These are phyloP conservation scores for Fusarium tanahbumbuense DNA, from an alignment of 2,329 filamentous ascomycete genomes.

Conservation along the genomic window DNA sequence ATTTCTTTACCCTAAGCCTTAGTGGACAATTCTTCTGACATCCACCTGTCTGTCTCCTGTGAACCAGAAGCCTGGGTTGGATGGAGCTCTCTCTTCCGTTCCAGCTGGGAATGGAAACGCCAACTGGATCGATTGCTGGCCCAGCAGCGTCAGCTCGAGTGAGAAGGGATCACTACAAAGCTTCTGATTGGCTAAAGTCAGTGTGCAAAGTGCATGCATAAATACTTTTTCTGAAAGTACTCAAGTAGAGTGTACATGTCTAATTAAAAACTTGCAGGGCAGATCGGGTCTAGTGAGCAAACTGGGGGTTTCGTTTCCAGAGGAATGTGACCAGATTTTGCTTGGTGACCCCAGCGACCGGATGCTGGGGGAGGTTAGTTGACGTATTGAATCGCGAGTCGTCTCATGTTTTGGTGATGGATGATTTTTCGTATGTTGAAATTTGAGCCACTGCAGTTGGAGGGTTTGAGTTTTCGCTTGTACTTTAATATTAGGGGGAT, in stretches of 20 bases:
- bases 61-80: slow-evolving; percentile 3
- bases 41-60: background rate
- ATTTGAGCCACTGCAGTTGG: background rate
- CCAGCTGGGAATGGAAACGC: slow-evolving; percentile 11
- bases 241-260: slow-evolving; percentile 17
- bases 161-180: slow-evolving; percentile 8
- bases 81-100: slow-evolving; percentile 2
- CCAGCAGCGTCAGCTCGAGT: slow-evolving; percentile 32
- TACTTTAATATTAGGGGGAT: background rate
- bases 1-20: no score
- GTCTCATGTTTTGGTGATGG: slow-evolving; percentile 19
- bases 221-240: slow-evolving; percentile 33
- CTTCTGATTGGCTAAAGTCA: slow-evolving; percentile 11
- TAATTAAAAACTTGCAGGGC: slow-evolving; percentile 37
- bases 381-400: slow-evolving; percentile 12
- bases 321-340: slow-evolving; percentile 45
- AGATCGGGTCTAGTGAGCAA: slow-evolving; percentile 33
- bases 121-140: slow-evolving; percentile 23
- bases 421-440: slow-evolving; percentile 7
- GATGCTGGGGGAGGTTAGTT: slow-evolving; percentile 19
- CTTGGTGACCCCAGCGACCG: slow-evolving; percentile 35
- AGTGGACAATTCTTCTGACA: no score
- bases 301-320: slow-evolving; percentile 39
- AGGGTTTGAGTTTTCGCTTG: background rate
- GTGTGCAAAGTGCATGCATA: slow-evolving; percentile 46